phyloP scores from a whole-genome alignment of 768 basidiomycete genomes.

The Candolleomyces eurysporus region DNA sequence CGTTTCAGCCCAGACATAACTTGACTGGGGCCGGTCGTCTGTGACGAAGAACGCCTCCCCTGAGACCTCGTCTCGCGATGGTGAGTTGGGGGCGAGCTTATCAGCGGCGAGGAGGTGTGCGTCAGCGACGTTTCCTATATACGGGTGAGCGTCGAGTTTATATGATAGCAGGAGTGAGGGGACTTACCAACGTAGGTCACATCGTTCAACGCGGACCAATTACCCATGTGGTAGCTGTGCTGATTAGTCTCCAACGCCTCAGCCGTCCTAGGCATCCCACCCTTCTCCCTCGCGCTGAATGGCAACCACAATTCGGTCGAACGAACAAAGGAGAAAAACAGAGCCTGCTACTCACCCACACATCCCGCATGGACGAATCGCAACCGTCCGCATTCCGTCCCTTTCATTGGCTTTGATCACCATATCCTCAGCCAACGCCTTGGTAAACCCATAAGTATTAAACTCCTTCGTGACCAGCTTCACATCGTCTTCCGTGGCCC shows the following conservation, averaged over 20 bases:
- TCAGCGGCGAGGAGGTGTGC: slow-evolving; percentile 51
- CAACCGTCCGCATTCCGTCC: slow-evolving; percentile 43
- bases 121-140: slow-evolving; percentile 44
- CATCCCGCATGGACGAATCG: slow-evolving; percentile 54
- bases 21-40: not conserved
- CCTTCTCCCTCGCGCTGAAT: slow-evolving; percentile 65
- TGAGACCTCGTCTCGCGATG: not conserved
- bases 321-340: not conserved
- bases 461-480: slow-evolving; percentile 34
- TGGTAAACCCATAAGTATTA: slow-evolving; percentile 54
- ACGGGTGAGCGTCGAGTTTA: not conserved
- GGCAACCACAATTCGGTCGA: not conserved
- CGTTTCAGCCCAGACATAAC: not conserved
- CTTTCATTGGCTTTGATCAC: slow-evolving; percentile 47
- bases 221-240: slow-evolving; percentile 40
- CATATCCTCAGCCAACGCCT: slow-evolving; percentile 48
- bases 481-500: slow-evolving; percentile 49
- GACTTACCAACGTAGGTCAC: slow-evolving; percentile 47
- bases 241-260: slow-evolving; percentile 40
- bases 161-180: not conserved
- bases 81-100: not conserved
- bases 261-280: slow-evolving; percentile 57
- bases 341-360: slow-evolving; percentile 40
- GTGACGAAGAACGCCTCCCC: slow-evolving; percentile 1
- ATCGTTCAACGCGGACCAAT: slow-evolving; percentile 51